These are phyloP conservation scores for Paracorniculantispora psalliotae DNA, from an alignment of 2,329 filamentous ascomycete species.

Conservation along the genomic window DNA sequence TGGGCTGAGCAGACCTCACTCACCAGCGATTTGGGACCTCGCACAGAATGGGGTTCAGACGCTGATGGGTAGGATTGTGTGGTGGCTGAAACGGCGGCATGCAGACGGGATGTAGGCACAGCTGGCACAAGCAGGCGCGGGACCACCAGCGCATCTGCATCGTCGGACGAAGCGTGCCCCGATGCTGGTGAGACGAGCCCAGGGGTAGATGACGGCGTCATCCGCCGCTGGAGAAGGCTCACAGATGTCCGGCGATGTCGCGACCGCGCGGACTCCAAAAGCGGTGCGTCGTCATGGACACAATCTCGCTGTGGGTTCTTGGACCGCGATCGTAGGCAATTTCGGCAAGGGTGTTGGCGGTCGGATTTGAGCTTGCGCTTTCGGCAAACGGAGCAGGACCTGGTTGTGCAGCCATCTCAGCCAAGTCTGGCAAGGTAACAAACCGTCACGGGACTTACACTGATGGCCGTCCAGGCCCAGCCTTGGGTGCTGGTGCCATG, in stretches of 20 bases:
- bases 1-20: constrained; percentile 17
- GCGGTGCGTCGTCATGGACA: constrained; percentile 23
- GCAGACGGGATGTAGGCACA: not conserved
- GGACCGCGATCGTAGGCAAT: constrained; percentile 31
- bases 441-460: not conserved
- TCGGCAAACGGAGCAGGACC: constrained; percentile 37
- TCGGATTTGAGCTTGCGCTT: constrained; percentile 40
- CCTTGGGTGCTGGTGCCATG: not conserved
- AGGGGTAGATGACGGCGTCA: not conserved
- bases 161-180: not conserved
- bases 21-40: not conserved
- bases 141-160: not conserved
- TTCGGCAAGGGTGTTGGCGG: constrained; percentile 35
- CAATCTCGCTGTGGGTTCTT: constrained; percentile 26
- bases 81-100: not conserved
- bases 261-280: not conserved
- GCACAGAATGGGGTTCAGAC: constrained; percentile 37
- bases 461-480: not conserved
- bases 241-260: not conserved
- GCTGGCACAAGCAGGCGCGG: not conserved
- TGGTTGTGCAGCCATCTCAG: too few relatives aligned
- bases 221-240: not conserved
- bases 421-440: too few relatives aligned
- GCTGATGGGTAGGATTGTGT: constrained; percentile 31
- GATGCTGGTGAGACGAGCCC: not conserved